A percentile compares a stretch with the other conserved stretches of the same genome.
phyloP scores from a whole-genome alignment of 768 basidiomycete species.

The Agaricus blazei region DNA sequence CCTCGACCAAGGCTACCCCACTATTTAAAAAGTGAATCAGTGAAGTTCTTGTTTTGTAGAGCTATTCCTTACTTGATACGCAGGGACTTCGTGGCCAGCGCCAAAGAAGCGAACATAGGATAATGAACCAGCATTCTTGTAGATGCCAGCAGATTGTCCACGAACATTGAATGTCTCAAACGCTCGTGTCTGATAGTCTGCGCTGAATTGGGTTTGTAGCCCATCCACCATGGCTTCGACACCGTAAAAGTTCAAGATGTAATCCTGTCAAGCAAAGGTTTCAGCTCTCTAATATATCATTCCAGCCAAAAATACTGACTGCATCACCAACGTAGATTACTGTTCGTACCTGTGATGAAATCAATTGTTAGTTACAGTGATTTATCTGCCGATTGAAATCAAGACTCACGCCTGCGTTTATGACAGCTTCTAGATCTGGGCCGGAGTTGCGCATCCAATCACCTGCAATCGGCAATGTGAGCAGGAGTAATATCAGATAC shows the following conservation, averaged over 20 bases:
- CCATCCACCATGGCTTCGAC: slow-evolving; percentile 53
- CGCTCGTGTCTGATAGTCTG: slow-evolving; percentile 32
- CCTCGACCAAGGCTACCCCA: slow-evolving; percentile 30
- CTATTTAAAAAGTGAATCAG: slow-evolving; percentile 13
- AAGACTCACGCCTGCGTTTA: slow-evolving; percentile 43
- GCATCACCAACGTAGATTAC: slow-evolving; percentile 54
- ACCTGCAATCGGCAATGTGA: slow-evolving; percentile 19
- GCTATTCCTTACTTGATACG: slow-evolving; percentile 30
- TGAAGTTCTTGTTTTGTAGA: not conserved
- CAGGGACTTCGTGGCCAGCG: slow-evolving; percentile 44
- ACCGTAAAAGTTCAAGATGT: slow-evolving; percentile 49
- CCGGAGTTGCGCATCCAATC: slow-evolving; percentile 56
- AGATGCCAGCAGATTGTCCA: slow-evolving; percentile 44
- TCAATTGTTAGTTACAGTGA: not conserved
- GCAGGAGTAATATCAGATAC: too few relatives aligned
- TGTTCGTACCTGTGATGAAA: slow-evolving; percentile 29
- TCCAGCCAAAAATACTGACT: slow-evolving; percentile 21
- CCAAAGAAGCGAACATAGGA: slow-evolving; percentile 50
- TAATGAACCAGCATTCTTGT: slow-evolving; percentile 54
- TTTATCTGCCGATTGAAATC: not conserved
- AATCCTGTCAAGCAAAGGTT: slow-evolving; percentile 29
- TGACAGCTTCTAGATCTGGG: slow-evolving; percentile 49
- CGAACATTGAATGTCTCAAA: slow-evolving; percentile 47
- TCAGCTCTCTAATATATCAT: not conserved
- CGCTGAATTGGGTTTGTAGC: slow-evolving; percentile 41